A percentile compares a stretch with the other conserved stretches of the same genome.
Evolutionary conservation across 148 eudicot genomes (phyloP).

Genomic region (Rhododendron kiyosumense): DNA sequence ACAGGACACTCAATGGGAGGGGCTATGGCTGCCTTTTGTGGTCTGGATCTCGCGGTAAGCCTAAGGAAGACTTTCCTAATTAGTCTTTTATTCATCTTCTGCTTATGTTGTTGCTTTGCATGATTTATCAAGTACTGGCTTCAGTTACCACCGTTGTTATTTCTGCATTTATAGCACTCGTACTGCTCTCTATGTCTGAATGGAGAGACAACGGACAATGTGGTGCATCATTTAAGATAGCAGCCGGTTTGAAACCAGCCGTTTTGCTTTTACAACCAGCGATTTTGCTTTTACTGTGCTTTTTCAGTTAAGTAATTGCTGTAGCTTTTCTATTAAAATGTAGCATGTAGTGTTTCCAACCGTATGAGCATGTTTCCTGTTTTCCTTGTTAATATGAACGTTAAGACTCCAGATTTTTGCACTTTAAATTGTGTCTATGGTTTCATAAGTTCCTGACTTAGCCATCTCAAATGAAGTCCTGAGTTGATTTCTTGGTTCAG

Average conservation of each 20-base stretch:
- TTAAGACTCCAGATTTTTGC: background rate
- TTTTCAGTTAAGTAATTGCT: background rate
- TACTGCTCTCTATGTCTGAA: background rate
- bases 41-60: conserved; percentile 77
- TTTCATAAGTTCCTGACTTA: background rate
- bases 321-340: background rate
- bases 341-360: background rate
- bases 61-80: background rate
- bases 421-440: background rate
- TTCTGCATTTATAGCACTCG: background rate
- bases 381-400: too few species aligned
- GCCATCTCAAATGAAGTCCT: background rate
- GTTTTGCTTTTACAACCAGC: background rate
- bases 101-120: background rate
- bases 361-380: background rate
- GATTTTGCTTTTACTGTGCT: background rate
- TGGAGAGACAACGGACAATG: background rate
- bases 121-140: background rate
- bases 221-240: background rate
- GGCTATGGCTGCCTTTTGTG: conserved; percentile 94
- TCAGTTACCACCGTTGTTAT: background rate
- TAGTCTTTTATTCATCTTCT: background rate
- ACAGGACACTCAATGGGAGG: conserved; percentile 99
- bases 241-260: background rate
- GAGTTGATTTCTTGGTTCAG: conserved; percentile 3